A percentile compares a stretch with the other conserved stretches of the same genome.
These are phyloP conservation scores for Pezicula carpinea DNA, from an alignment of 2,329 filamentous ascomycete genomes.

Conservation along the genomic window DNA sequence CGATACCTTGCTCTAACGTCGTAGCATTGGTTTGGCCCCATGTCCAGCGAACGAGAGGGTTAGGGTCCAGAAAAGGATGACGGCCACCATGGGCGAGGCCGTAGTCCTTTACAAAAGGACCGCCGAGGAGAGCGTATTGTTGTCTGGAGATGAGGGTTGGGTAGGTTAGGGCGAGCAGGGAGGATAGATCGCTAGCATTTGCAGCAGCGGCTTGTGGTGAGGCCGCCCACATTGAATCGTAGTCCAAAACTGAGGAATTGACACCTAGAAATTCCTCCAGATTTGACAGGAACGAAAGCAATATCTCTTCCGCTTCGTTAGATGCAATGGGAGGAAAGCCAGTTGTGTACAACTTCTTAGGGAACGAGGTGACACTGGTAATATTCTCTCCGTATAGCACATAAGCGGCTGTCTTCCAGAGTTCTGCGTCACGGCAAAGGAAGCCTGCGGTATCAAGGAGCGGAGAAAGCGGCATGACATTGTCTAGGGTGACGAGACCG, in stretches of 20 bases:
- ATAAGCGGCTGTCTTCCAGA: slow-evolving; percentile 36
- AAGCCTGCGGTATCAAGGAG: slow-evolving; percentile 41
- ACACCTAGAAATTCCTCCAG: slow-evolving; percentile 35
- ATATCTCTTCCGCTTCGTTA: slow-evolving; percentile 29
- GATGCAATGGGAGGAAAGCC: slow-evolving; percentile 33
- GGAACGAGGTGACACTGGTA: slow-evolving; percentile 32
- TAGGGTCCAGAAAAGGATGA: slow-evolving; percentile 42
- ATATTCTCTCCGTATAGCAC: slow-evolving; percentile 42
- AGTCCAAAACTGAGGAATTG: slow-evolving; percentile 16
- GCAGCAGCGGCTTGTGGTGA: slow-evolving; percentile 21
- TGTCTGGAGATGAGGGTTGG: slow-evolving; percentile 39
- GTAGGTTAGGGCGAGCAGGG: slow-evolving; percentile 38
- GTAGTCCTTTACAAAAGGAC: slow-evolving; percentile 44
- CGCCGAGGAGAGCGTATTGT: slow-evolving; percentile 37
- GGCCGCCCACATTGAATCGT: not conserved
- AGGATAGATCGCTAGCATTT: slow-evolving; percentile 26
- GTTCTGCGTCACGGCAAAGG: slow-evolving; percentile 34
- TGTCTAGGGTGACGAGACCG: slow-evolving; percentile 37
- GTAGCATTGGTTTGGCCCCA: slow-evolving; percentile 36
- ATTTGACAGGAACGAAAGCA: slow-evolving; percentile 36
- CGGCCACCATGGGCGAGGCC: slow-evolving; percentile 38
- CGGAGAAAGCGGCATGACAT: slow-evolving; percentile 41
- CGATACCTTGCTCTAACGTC: not conserved
- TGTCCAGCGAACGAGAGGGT: slow-evolving; percentile 39
- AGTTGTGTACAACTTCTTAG: slow-evolving; percentile 33